Base-by-base conservation (phyloP, 768 basidiomycete species). In the Tylopilus vinaceipallidus region DNA sequence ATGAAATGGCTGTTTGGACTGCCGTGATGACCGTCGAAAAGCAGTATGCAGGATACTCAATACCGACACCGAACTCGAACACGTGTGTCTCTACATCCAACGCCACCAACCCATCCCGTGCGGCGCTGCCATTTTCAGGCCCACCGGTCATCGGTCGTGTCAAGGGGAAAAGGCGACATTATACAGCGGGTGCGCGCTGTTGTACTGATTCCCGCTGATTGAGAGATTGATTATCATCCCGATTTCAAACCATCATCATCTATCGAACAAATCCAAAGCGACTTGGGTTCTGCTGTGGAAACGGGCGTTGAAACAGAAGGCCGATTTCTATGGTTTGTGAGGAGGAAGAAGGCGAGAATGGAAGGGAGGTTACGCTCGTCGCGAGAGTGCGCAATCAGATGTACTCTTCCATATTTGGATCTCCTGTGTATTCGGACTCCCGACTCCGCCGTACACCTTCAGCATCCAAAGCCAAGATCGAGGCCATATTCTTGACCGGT, bases 231-330 rank as follows among this genome's bases (percentile, higher is more conserved):
- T 47, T 43, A 35, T 50, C 40, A 36, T 51, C 34, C 26, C 37
- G n/a, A 19, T 42, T 29, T 30, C 47, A 43, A 39, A 27, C 23
- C 26, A 6, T 49, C 45, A 50, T 42, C 41, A 42, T 30, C 27
- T 3, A 27, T 57, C 63, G 59, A 63, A 51, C 62, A 62, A 62
- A 65, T 64, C 39, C 7, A 9, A 53, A 35, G 0, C 3, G 9
- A 26, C 45, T 61, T 50, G 12, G 49, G 52, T 54, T 29, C 60
- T 60, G 51, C 45, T 39, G 29, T 37, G 42, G 46, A 54, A 43
- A 41, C 40, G 42, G 38, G 35, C 9, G 34, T 41, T 36, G 44
- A 42, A 54, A 53, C 54, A 43, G 37, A 16, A 14, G 22, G 30
- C n/a, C 22, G n/a, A 29, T 17, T 43, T 3, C 26, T 57, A 24